Base-by-base conservation (phyloP, 139 green algal species). In the Yamagishiella unicocca region DNA sequence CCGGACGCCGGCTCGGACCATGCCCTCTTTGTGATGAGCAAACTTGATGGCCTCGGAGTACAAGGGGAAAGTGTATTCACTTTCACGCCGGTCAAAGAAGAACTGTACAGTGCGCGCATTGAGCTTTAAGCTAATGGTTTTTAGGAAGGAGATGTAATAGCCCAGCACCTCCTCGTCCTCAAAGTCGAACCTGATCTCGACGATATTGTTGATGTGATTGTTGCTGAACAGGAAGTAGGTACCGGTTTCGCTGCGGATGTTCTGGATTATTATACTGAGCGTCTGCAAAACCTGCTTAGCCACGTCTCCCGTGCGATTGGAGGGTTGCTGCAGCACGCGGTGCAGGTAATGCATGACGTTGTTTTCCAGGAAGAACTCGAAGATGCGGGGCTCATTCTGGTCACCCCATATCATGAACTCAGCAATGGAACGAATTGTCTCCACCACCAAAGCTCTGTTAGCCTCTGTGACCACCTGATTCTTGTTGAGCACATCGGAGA, bases 381-480 rank as follows among this genome's bases (percentile, higher is more conserved):
- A 97, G 61, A 99, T 95, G 31, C 84, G 76, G 4, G 96, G 92
- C 61, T 99, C 97, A 78, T 99, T 94, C 90, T 99, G 98, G 87
- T 99, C 98, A 21, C 98, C 98, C 96, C 98, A 99, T 27, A 99
- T 98, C 92, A 99, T 97, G 25, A 99, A 95, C 93, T 99, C 98
- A 3, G 98, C 95, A 35, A 99, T 96, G 17, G 92, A 95, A 0
- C 98, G 91, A 17, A 99, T 91, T 0, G 96, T 96, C 88, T 99
- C 98, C 35, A 99, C 95, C 4, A 99, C 92, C 55, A 91, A 21
- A 19, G 92, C 90, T 17, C 62, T 73, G 84, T 95, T 96, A 55
- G 64, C 64, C 61, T 94, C 89, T 37, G 84, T 90, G 7, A 94
- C 90, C 0, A 94, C 87, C 9, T 92, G 84, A 58, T 96, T 95